phyloP scores from a whole-genome alignment of 345 rosid genomes.

The Ceriops tagal region DNA sequence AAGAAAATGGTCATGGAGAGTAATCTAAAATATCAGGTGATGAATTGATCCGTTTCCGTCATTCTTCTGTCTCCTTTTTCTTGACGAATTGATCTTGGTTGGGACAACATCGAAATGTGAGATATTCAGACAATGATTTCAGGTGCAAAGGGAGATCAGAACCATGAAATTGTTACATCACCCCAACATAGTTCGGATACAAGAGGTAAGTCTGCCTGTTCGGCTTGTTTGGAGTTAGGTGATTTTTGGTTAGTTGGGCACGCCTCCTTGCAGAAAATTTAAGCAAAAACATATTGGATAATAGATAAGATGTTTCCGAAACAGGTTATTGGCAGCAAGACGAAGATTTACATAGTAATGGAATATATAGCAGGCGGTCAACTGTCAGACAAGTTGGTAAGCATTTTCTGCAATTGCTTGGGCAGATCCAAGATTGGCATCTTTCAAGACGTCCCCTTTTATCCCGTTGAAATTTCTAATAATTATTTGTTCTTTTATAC shows the following conservation, averaged over 20 bases:
- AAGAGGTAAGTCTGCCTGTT: conserved; percentile 51
- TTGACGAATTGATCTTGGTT: background rate
- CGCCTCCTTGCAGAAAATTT: background rate
- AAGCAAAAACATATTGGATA: background rate
- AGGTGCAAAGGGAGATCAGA: conserved; percentile 78
- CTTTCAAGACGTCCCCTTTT: background rate
- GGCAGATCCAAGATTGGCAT: background rate
- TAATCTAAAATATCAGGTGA: conserved; percentile 68
- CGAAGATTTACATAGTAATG: conserved; percentile 83
- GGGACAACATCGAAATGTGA: conserved; percentile 5
- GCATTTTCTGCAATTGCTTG: conserved; percentile 15
- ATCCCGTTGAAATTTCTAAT: background rate
- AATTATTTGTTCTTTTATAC: conserved; percentile 3
- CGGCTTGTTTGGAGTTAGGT: background rate
- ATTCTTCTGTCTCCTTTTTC: background rate
- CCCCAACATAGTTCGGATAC: conserved; percentile 71
- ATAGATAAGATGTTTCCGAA: too few species aligned
- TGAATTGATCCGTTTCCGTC: background rate
- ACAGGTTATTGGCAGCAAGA: conserved; percentile 85
- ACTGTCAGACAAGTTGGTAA: conserved; percentile 77
- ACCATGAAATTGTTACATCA: conserved; percentile 89
- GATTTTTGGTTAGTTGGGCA: background rate
- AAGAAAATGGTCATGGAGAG: conserved; percentile 62
- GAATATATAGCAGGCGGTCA: conserved; percentile 82
- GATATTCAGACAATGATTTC: conserved; percentile 8